Evolutionary conservation across 2,329 filamentous ascomycete species (phyloP).

Genomic region (Pseudonectria buxi): DNA sequence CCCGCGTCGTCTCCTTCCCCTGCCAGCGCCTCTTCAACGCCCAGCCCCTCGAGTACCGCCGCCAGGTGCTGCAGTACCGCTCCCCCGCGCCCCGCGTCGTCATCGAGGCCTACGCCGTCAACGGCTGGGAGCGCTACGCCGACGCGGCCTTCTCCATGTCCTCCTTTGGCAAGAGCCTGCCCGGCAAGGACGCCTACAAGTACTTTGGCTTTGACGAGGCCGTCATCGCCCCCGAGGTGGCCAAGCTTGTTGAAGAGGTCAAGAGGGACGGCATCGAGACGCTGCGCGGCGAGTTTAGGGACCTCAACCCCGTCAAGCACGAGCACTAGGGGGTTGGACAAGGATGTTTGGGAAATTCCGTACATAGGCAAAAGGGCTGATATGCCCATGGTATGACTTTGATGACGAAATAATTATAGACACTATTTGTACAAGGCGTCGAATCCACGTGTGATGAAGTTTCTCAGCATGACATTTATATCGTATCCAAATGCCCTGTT

Average conservation of each 20-base stretch:
- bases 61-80: slow-evolving; percentile 36
- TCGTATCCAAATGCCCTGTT: too few species aligned
- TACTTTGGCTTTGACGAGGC: slow-evolving; percentile 48
- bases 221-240: slow-evolving; percentile 33
- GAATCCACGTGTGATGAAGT: too few species aligned
- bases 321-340: slow-evolving; percentile 11
- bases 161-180: slow-evolving; percentile 49
- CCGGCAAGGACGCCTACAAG: slow-evolving; percentile 47
- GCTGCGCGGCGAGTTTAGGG: slow-evolving; percentile 26
- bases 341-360: slow-evolving; percentile 1
- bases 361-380: background rate
- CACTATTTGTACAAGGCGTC: too few species aligned
- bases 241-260: slow-evolving; percentile 23
- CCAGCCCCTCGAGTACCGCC: slow-evolving; percentile 38
- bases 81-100: slow-evolving; percentile 44
- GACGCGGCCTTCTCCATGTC: slow-evolving; percentile 49
- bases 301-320: slow-evolving; percentile 20
- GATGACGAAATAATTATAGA: background rate
- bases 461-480: too few species aligned
- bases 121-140: slow-evolving; percentile 55
- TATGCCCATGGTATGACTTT: slow-evolving; percentile 10
- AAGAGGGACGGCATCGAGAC: slow-evolving; percentile 23
- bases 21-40: slow-evolving; percentile 37
- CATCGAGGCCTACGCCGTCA: slow-evolving; percentile 52
- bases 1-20: slow-evolving; percentile 38